Evolutionary conservation across 1,139 yeast genomes (phyloP), one percentile per base, ranked within the genome.

Genomic region (Protomyces lactucae-debilis): DNA sequence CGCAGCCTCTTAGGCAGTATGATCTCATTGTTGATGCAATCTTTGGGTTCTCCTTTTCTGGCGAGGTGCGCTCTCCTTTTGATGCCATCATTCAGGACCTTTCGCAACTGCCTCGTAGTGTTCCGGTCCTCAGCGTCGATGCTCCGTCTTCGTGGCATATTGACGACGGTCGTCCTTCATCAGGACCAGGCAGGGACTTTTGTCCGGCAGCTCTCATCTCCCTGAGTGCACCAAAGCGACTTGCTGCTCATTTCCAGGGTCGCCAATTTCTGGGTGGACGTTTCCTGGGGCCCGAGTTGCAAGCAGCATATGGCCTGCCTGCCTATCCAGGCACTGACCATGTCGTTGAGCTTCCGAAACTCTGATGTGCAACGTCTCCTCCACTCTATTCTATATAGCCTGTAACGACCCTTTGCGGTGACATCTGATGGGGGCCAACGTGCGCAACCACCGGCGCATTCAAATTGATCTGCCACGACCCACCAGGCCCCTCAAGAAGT

Each of bases 61-160:
- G 97, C 0, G 97, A 97, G 0, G 79, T 93, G 60, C 78, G 98
- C 64, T 83, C 82, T 43, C 97, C 97, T 0, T 93, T 89, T 73
- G 83, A 82, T 48, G 78, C 78, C 0, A 81, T 87, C 37, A 79
- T 93, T 64, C 71, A 74, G 3, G 76, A 77, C 48, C 76, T 65
- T n/a, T 37, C 57, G 10, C 40, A 45, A 32, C 32, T 28, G 32
- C 32, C 32, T 28, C 32, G 32, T 28, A 28, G 32, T 28, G 14
- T 37, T 37, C 91, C 90, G 0, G 82, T 92, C 2, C 83, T 89
- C 0, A 84, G 96, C 0, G 88, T 93, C 0, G 99, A 93, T 73
- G 85, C 92, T 52, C 99, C 99, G 0, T 87, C 96, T 0, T 96
- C 97, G 0, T 93, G 99, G 99, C 95, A 45, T 73, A 98, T 93